Base-by-base conservation (phyloP, 1,139 yeast species). In the Blastobotrys buckinghamii region DNA sequence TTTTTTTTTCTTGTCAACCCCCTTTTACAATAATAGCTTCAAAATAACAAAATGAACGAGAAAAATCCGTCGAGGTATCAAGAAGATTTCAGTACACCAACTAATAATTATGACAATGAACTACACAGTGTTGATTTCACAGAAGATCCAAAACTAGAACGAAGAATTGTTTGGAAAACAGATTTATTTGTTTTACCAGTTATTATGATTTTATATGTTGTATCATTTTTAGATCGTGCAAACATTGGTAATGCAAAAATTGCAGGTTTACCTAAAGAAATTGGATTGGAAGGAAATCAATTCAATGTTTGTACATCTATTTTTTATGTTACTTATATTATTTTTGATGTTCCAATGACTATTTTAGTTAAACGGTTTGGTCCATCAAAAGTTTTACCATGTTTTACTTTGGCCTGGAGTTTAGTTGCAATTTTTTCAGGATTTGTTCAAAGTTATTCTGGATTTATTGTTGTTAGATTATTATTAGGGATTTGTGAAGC, bases 141-240 rank as follows among this genome's bases (percentile, higher is more conserved):
- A n/a, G n/a, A n/a, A n/a, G n/a, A n/a, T 32, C 37, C 19, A 3
- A 44, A 37, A 24, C 29, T 19, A n/a, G 44, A 42, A 32, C 19
- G 26, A 33, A 36, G 45, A 30, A 43, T 60, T 16, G 44, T 54
- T 27, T 47, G 55, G 29, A 83, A 82, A 57, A 70, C 81, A 38
- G 90, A 83, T 59, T 47, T 79, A 6, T 76, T 82, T 52, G 81
- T 82, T 39, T 79, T 83, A 30, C 87, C 88, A 4, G 82, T 87
- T 32, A 81, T 84, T 57, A 80, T 87, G 63, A 65, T 82, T 38
- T 71, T 84, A 41, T 83, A 84, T 59, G 77, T 83, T 59, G 72
- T 83, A 55, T 79, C 87, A 0, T 84, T 83, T 56, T 69, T 83
- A 61, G 90, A 83, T 62, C 71, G 89, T 61, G 87, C 82, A 47